These are phyloP conservation scores for Sanghuangporus baumii DNA, from an alignment of 1,284 basidiomycete genomes.

Conservation along the genomic window DNA sequence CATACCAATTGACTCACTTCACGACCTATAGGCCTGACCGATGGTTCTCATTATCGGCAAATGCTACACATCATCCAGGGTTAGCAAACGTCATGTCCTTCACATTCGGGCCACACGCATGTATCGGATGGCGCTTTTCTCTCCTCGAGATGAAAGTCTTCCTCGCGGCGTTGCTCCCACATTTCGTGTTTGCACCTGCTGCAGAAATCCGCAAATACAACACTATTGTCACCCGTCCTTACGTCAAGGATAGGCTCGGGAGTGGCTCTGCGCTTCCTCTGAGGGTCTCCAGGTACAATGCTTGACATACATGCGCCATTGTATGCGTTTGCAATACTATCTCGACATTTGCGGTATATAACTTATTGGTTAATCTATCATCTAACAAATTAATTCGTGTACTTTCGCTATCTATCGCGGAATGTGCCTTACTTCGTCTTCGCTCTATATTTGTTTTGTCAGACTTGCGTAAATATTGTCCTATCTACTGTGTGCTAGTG, in stretches of 20 bases:
- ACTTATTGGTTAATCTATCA: background rate
- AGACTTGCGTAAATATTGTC: too few species aligned
- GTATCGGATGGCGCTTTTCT: conserved; percentile 42
- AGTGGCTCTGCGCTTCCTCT: conserved; percentile 37
- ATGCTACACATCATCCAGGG: conserved; percentile 36
- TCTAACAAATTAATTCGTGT: too few species aligned
- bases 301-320: background rate
- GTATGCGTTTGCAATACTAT: background rate
- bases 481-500: too few species aligned
- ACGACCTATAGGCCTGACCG: conserved; percentile 39
- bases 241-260: conserved; percentile 34
- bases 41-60: conserved; percentile 38
- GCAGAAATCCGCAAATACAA: conserved; percentile 40
- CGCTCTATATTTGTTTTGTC: too few species aligned
- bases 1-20: background rate
- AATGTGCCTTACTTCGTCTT: too few species aligned
- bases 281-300: conserved; percentile 27
- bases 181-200: conserved; percentile 39
- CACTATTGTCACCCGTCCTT: conserved; percentile 42
- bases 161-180: conserved; percentile 37
- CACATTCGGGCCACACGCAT: conserved; percentile 44
- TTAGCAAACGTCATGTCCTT: conserved; percentile 49
- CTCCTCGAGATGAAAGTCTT: conserved; percentile 44
- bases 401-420: too few species aligned
- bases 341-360: background rate